A percentile compares a stretch with the other conserved stretches of the same genome.
phyloP scores from a whole-genome alignment of 306 rosid genomes.

The Arachis hypogaea region DNA sequence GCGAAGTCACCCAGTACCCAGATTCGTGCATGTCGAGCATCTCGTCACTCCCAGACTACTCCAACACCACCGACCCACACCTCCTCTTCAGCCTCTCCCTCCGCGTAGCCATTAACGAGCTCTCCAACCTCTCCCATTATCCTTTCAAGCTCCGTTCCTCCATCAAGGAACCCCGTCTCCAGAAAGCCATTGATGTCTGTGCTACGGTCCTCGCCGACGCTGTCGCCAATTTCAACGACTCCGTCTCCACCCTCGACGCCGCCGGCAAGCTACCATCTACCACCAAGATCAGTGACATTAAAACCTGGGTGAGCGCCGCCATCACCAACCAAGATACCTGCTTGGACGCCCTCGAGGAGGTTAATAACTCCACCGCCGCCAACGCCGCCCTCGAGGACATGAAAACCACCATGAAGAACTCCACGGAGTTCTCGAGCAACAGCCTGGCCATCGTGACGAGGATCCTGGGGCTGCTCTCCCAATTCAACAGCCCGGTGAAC shows the following conservation, averaged over 20 bases:
- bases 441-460: constrained; percentile 78
- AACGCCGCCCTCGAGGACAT: constrained; percentile 14
- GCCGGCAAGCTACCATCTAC: constrained; percentile 42
- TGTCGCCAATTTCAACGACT: constrained; percentile 61
- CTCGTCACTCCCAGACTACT: constrained; percentile 48
- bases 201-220: constrained; percentile 56
- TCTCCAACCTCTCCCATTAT: constrained; percentile 49
- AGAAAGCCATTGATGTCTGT: constrained; percentile 52
- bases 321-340: constrained; percentile 90
- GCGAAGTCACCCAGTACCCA: constrained; percentile 73
- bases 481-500: constrained; percentile 49
- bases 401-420: constrained; percentile 52
- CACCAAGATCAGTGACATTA: constrained; percentile 47
- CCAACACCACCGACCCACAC: constrained; percentile 73
- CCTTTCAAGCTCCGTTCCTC: constrained; percentile 23
- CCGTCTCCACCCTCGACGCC: constrained; percentile 45
- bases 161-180: constrained; percentile 24
- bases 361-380: constrained; percentile 61
- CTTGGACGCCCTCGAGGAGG: constrained; percentile 60
- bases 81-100: constrained; percentile 78
- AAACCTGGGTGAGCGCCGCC: constrained; percentile 79
- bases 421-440: constrained; percentile 79
- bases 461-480: constrained; percentile 48
- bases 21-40: constrained; percentile 66
- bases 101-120: constrained; percentile 65